These are phyloP conservation scores for Diaporthe ampelina DNA, from an alignment of 2,329 filamentous ascomycete species.

Conservation along the genomic window DNA sequence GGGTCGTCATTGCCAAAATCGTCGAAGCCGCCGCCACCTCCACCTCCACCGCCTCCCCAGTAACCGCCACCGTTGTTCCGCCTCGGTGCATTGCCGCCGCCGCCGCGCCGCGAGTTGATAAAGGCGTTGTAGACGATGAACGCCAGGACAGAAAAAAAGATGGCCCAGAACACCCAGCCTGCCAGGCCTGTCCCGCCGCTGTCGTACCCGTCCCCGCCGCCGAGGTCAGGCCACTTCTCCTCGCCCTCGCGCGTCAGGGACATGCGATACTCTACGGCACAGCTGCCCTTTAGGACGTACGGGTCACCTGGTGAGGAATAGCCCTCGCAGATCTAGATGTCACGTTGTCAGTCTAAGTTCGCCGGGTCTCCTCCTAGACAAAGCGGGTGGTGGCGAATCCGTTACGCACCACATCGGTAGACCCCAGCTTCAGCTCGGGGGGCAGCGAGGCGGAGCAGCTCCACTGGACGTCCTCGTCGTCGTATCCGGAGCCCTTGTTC, in stretches of 20 bases:
- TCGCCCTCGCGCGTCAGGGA: conserved; percentile 83
- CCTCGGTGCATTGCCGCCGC: conserved; percentile 44
- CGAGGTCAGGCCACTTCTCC: conserved; percentile 73
- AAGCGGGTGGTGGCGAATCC: neutral
- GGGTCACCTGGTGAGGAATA: conserved; percentile 83
- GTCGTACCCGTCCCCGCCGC: conserved; percentile 52
- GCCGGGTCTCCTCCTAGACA: neutral
- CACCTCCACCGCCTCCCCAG: conserved; percentile 58
- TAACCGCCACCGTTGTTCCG: conserved; percentile 56
- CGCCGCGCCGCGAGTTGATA: conserved; percentile 39
- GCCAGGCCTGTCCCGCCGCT: conserved; percentile 50
- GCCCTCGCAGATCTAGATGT: conserved; percentile 79
- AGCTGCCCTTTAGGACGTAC: conserved; percentile 92
- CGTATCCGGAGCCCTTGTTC: conserved; percentile 87
- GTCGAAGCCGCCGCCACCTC: conserved; percentile 52
- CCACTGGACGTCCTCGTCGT: conserved; percentile 88
- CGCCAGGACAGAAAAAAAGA: conserved; percentile 71
- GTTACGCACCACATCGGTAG: conserved; percentile 77
- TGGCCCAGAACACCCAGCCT: conserved; percentile 68
- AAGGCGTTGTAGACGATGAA: conserved; percentile 75
- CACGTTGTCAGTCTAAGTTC: neutral
- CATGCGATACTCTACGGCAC: conserved; percentile 90
- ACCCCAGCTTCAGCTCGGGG: conserved; percentile 77
- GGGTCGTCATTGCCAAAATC: conserved; percentile 56
- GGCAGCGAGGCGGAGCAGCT: conserved; percentile 79